Conservation (phyloP, 2,329 filamentous ascomycete genomes). For the Epichloe bromicola region DNA sequence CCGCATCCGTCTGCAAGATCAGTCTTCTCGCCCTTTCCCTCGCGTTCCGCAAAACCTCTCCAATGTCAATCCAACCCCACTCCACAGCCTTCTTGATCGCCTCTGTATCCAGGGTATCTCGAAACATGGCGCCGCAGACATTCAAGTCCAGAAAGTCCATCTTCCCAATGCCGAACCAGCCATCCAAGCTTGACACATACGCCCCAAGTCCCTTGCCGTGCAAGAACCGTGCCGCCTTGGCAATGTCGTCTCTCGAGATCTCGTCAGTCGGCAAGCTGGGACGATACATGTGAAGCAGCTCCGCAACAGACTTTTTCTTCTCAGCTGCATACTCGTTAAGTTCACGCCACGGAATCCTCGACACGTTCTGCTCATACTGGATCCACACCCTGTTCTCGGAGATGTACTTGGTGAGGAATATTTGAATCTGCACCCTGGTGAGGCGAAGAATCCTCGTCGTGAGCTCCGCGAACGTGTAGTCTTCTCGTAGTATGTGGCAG, state of each 20-base stretch:
- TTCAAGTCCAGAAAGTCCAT: conserved; percentile 14
- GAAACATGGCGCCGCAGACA: conserved; percentile 12
- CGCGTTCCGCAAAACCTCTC: not conserved
- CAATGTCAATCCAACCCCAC: conserved; percentile 9
- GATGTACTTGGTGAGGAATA: conserved; percentile 13
- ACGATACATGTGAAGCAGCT: conserved; percentile 9
- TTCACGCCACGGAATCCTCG: conserved; percentile 6
- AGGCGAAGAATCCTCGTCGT: conserved; percentile 10
- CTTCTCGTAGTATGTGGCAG: conserved; percentile 10
- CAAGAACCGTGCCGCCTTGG: conserved; percentile 11
- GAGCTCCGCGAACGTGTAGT: conserved; percentile 11
- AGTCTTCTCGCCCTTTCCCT: not conserved
- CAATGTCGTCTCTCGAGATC: conserved; percentile 8
- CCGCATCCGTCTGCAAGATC: not conserved
- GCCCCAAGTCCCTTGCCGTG: not conserved
- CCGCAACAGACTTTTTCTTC: conserved; percentile 3
- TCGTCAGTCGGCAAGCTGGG: conserved; percentile 14
- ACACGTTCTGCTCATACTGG: conserved; percentile 9
- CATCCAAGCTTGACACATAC: conserved; percentile 5
- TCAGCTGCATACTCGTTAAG: conserved; percentile 6
- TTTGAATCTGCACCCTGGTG: conserved; percentile 9
- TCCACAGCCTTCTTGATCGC: conserved; percentile 4
- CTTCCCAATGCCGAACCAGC: conserved; percentile 6
- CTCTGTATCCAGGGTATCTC: conserved; percentile 10
- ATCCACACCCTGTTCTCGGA: conserved; percentile 10